phyloP scores from a whole-genome alignment of 305 asterid species.

The Fraxinus xanthoxyloides region DNA sequence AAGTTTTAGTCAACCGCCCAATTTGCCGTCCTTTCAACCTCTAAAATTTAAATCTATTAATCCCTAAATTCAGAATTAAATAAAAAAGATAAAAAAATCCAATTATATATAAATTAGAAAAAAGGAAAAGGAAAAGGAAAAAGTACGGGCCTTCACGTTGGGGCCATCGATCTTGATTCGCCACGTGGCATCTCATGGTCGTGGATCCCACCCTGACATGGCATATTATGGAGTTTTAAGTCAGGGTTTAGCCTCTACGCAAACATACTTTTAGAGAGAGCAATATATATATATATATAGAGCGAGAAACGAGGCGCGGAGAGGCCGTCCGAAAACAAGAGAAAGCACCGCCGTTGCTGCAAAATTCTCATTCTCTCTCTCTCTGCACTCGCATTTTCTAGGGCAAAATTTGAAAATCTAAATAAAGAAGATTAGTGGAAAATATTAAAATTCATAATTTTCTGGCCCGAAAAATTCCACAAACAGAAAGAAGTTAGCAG shows the following conservation, averaged over 20 bases:
- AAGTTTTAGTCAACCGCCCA: background rate
- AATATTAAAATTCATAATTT: conserved; percentile 8
- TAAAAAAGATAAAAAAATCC: background rate
- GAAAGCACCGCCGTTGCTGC: conserved; percentile 29
- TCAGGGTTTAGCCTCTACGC: conserved; percentile 24
- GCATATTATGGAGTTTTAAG: conserved; percentile 35
- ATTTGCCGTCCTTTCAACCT: background rate
- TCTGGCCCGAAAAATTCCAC: background rate
- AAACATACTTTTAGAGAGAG: conserved; percentile 28
- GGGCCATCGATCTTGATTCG: conserved; percentile 23
- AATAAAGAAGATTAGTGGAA: conserved; percentile 7
- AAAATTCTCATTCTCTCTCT: conserved; percentile 25
- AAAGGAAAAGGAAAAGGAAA: background rate
- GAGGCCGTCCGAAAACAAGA: conserved; percentile 57
- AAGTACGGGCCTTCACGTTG: conserved; percentile 40
- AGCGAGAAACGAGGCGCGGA: conserved; percentile 66
- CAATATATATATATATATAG: conserved; percentile 16
- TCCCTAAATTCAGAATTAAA: background rate
- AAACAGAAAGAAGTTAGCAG: background rate
- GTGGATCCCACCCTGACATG: conserved; percentile 46
- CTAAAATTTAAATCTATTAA: background rate
- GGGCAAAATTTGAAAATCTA: conserved; percentile 51
- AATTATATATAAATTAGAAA: conserved; percentile 7
- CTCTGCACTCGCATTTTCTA: conserved; percentile 38
- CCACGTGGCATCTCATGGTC: conserved; percentile 39